A percentile compares a stretch with the other conserved stretches of the same genome.
These are phyloP conservation scores for Davidsoniella virescens DNA, from an alignment of 2,329 filamentous ascomycete species.

Conservation along the genomic window DNA sequence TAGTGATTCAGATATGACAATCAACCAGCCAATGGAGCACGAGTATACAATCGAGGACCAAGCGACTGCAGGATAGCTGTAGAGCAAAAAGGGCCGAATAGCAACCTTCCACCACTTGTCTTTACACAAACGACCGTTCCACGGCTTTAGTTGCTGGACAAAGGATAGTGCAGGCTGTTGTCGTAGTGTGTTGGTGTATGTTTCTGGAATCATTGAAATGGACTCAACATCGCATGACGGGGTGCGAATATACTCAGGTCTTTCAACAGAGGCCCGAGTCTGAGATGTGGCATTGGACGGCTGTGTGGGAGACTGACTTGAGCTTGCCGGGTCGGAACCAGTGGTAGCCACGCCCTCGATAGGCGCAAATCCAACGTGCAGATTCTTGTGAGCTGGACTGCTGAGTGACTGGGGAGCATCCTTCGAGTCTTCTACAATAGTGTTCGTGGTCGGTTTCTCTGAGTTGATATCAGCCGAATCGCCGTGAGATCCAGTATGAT, in stretches of 20 bases:
- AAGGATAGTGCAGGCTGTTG: constrained; percentile 55
- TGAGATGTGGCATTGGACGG: not conserved
- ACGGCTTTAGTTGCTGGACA: constrained; percentile 55
- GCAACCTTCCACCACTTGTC: constrained; percentile 71
- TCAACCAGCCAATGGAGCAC: constrained; percentile 85
- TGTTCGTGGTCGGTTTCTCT: not conserved
- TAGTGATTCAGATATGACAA: constrained; percentile 73
- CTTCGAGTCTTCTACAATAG: not conserved
- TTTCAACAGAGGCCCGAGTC: not conserved
- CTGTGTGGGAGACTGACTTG: not conserved
- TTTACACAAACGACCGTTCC: constrained; percentile 58
- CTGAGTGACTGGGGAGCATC: constrained; percentile 6
- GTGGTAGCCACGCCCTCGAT: not conserved
- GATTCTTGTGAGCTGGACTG: constrained; percentile 16
- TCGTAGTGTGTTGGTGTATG: constrained; percentile 58
- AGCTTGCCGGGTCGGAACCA: constrained; percentile 3
- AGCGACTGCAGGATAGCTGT: constrained; percentile 71
- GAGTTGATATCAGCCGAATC: not conserved
- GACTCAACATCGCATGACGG: constrained; percentile 11
- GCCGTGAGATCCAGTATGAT: constrained; percentile 7
- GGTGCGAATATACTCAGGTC: constrained; percentile 7
- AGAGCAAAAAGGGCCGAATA: constrained; percentile 68
- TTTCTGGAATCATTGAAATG: constrained; percentile 17
- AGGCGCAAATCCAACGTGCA: constrained; percentile 21
- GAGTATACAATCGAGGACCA: constrained; percentile 80